Evolutionary conservation across 495 filamentous ascomycete genomes (phyloP).

Genomic region (Aspergillus bertholletiae): DNA sequence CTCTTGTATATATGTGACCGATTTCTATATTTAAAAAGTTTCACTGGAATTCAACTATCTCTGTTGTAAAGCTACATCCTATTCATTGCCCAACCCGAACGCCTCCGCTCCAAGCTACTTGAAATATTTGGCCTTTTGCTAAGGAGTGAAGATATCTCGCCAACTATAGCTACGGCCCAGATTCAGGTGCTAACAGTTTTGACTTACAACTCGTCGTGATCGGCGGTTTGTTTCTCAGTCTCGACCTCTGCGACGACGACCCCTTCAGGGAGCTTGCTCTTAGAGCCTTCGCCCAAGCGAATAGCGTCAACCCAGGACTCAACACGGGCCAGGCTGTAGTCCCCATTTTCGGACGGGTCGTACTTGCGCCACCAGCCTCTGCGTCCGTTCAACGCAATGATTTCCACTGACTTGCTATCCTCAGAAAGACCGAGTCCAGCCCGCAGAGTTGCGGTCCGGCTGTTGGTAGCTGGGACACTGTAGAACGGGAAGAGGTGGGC

Average conservation of each 20-base stretch:
- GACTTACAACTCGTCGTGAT: conserved; percentile 36
- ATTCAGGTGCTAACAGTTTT: neutral
- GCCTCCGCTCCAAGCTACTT: conserved; percentile 1
- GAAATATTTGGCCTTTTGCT: neutral
- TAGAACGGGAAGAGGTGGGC: conserved; percentile 79
- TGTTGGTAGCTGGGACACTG: conserved; percentile 63
- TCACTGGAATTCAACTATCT: neutral
- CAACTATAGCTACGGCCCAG: neutral
- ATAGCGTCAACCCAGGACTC: conserved; percentile 88
- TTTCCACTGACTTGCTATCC: conserved; percentile 44
- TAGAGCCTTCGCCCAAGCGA: conserved; percentile 77
- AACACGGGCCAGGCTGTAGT: conserved; percentile 56
- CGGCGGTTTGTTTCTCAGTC: conserved; percentile 31
- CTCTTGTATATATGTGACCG: conserved; percentile 2
- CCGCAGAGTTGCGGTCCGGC: conserved; percentile 51
- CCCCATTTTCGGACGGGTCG: conserved; percentile 43
- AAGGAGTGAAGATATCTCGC: neutral
- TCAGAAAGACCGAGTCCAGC: conserved; percentile 57
- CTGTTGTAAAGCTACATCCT: neutral
- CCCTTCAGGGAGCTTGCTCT: conserved; percentile 75
- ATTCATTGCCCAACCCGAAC: neutral
- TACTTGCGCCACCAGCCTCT: conserved; percentile 83
- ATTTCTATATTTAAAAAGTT: neutral
- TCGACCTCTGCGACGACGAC: conserved; percentile 50
- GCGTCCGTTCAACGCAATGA: conserved; percentile 81